These are phyloP conservation scores for Euphorbia lathyris DNA, from an alignment of 345 rosid species.

Conservation along the genomic window DNA sequence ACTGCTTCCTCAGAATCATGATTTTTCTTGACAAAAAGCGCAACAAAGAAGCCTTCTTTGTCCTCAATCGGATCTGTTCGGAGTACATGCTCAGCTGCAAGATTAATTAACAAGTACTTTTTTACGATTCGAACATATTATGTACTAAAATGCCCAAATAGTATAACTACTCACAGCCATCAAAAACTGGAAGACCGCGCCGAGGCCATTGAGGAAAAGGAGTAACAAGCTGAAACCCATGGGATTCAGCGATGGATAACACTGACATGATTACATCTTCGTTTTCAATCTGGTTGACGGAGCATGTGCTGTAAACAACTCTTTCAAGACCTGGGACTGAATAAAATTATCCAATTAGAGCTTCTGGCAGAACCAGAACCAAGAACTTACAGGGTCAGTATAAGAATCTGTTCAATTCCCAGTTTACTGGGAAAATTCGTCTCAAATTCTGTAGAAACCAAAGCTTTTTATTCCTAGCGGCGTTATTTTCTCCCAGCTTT, in stretches of 20 bases:
- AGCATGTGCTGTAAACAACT: constrained; percentile 91
- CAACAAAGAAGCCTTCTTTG: constrained; percentile 89
- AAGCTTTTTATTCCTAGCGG: too few species aligned
- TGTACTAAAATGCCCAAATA: neutral
- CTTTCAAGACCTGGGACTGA: constrained; percentile 63
- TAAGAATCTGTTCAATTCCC: too few species aligned
- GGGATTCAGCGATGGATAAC: constrained; percentile 48
- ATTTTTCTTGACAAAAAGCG: constrained; percentile 44
- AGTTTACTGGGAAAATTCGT: too few species aligned
- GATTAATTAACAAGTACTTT: neutral
- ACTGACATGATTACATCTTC: constrained; percentile 77
- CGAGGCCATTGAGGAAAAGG: constrained; percentile 75
- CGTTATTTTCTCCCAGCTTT: too few species aligned
- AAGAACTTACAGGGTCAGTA: too few species aligned
- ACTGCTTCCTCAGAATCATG: neutral
- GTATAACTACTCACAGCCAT: constrained; percentile 53
- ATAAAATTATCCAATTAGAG: neutral
- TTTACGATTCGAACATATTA: neutral
- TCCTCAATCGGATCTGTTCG: constrained; percentile 55
- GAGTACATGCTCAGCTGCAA: constrained; percentile 43
- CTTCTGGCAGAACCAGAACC: too few species aligned
- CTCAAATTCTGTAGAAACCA: too few species aligned
- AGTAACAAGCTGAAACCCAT: constrained; percentile 55
- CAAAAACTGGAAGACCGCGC: constrained; percentile 70
- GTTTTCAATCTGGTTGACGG: constrained; percentile 77